phyloP scores from a whole-genome alignment of 345 rosid genomes.

The Clarkia xantiana region DNA sequence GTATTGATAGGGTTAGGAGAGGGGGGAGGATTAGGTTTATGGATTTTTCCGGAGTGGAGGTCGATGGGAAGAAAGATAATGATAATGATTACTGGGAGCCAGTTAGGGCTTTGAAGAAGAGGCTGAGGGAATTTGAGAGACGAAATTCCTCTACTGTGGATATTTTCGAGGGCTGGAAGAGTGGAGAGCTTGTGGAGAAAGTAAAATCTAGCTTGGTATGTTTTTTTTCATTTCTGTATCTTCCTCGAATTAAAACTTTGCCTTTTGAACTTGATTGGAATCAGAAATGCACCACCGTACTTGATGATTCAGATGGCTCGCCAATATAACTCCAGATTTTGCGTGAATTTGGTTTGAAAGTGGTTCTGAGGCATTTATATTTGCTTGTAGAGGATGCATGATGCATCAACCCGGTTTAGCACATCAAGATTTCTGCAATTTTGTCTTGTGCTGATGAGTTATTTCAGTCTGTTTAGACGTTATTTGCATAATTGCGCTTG shows the following conservation, averaged over 20 bases:
- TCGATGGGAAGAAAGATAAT: constrained; percentile 7
- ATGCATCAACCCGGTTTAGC: too few relatives aligned
- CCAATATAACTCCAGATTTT: too few relatives aligned
- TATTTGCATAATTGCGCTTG: not conserved
- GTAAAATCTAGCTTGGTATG: constrained; percentile 79
- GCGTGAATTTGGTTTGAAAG: too few relatives aligned
- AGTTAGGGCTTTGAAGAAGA: constrained; percentile 50
- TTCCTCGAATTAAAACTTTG: not conserved
- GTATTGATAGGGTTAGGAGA: constrained; percentile 33
- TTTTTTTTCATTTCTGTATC: not conserved
- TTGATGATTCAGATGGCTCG: not conserved
- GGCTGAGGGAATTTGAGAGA: constrained; percentile 71
- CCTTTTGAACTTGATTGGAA: not conserved
- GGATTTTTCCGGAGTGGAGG: constrained; percentile 5
- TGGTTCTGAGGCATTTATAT: too few relatives aligned
- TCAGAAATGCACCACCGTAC: too few relatives aligned
- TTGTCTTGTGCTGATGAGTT: too few relatives aligned
- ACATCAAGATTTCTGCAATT: too few relatives aligned
- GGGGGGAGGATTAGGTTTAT: constrained; percentile 25
- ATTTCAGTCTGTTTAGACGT: not conserved
- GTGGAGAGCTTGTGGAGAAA: constrained; percentile 67
- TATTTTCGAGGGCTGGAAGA: constrained; percentile 54
- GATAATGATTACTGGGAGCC: constrained; percentile 47
- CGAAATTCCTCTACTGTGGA: constrained; percentile 39
- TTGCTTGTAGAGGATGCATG: too few relatives aligned